Evolutionary conservation across 1,284 basidiomycete genomes (phyloP), one percentile per base, ranked within the genome.

Genomic region (Takashimella tepidaria): DNA sequence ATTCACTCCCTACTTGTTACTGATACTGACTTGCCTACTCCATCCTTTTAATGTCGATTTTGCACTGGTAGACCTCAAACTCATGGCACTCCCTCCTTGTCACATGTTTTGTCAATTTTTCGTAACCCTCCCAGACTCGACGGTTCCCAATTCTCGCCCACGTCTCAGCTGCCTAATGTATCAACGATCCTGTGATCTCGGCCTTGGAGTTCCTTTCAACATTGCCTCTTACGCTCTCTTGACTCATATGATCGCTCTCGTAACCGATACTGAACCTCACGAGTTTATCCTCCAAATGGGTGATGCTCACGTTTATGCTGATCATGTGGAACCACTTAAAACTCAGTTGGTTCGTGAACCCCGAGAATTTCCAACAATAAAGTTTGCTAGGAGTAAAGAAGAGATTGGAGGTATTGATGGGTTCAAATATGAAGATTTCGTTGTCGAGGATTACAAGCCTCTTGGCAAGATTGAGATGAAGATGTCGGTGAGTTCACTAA

Each of bases 21-120:
- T 37, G 31, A 37, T 41, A 10, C 21, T 45, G 5, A 13, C 19
- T n/a, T 37, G 2, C 43, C 40, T 54, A 37, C 19, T 31, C 45
- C 12, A 19, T 40, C 16, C 22, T n/a, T n/a, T n/a, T n/a, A n/a
- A n/a, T n/a, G n/a, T n/a, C n/a, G n/a, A n/a, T n/a, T n/a, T n/a
- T n/a, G n/a, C 53, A 41, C 42, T 11, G 25, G 6, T 66, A 93
- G 95, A 96, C 75, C 87, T 98, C 25, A 81, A 84, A 0, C 79
- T 84, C 45, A 98, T 98, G 95, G 96, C 96, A 0, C 83, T 98
- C 0, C 96, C 95, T 0, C 95, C 95, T 0, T 98, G 95, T 75
- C 96, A 98, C 77, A 88, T 98, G 84, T 87, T 98, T 73, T 96
- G 92, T 77, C 95, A 98, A 71, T 98, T 98, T 81, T 98, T 91